Percentiles rank a stretch among this genome's conserved stretches.
Conservation (phyloP, 1,139 yeast genomes). For the Geotrichum klebahnii region DNA sequence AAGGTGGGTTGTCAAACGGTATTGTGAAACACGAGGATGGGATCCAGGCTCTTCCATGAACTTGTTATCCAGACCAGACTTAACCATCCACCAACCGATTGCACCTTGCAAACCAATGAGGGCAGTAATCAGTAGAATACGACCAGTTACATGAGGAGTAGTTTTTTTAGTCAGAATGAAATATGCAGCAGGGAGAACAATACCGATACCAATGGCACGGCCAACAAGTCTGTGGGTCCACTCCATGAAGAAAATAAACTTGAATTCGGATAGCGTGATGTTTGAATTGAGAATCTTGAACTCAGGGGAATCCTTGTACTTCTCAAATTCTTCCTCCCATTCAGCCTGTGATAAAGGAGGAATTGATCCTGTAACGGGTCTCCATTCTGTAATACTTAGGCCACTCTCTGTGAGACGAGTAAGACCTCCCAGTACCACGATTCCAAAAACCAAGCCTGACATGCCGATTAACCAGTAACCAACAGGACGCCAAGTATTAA, state of each 20-base stretch:
- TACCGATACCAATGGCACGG: slow-evolving; percentile 77
- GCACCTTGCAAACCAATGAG: slow-evolving; percentile 89
- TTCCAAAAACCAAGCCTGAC: slow-evolving; percentile 86
- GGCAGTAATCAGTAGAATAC: slow-evolving; percentile 67
- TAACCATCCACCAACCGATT: slow-evolving; percentile 99
- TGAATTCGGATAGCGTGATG: slow-evolving; percentile 87
- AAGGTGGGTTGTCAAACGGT: slow-evolving; percentile 87
- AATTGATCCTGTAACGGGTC: slow-evolving; percentile 89
- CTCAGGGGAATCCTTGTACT: slow-evolving; percentile 85
- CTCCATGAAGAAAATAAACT: slow-evolving; percentile 93
- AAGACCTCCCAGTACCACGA: slow-evolving; percentile 93
- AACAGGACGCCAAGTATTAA: slow-evolving; percentile 43
- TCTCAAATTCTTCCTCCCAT: slow-evolving; percentile 80
- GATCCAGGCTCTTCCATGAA: slow-evolving; percentile 75
- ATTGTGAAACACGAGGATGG: slow-evolving; percentile 90
- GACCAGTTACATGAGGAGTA: slow-evolving; percentile 62
- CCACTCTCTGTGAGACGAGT: slow-evolving; percentile 96
- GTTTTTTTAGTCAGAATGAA: slow-evolving; percentile 65
- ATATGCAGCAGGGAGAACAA: slow-evolving; percentile 80
- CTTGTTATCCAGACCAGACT: slow-evolving; percentile 84
- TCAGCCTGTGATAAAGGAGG: slow-evolving; percentile 79
- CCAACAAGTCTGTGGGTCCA: slow-evolving; percentile 96
- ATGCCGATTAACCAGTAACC: slow-evolving; percentile 93
- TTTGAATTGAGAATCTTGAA: slow-evolving; percentile 84
- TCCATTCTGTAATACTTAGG: slow-evolving; percentile 95